Base-by-base conservation (phyloP, 1,284 basidiomycete genomes). In the Ceratobasidium sp. region DNA sequence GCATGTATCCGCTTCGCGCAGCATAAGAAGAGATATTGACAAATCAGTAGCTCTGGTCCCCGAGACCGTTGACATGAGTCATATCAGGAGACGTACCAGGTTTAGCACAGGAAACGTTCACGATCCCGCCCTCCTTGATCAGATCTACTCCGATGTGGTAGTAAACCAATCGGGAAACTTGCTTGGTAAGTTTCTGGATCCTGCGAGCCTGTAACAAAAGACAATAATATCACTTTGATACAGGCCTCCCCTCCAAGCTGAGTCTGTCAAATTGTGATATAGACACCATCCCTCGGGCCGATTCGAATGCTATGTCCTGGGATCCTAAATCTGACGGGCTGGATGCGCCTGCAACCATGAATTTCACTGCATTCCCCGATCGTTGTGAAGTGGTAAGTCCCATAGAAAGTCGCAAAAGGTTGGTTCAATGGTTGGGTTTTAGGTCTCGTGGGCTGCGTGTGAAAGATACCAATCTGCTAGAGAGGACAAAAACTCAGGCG, bases 401-500 rank as follows among this genome's bases (percentile, higher is more conserved):
- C 20, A 27, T 27, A 43, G 43, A 25, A 47, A 43, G 47, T 31
- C 20, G 20, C 10, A 6, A 10, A 47, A 7, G 42, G 55, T 12
- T 57, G 25, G 12, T 3, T 13, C 25, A 10, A 6, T n/a, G 2
- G 25, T 12, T 50, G 25, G 7, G 12, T 3, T 31, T 25, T 22
- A 65, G 62, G 31, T 65, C 6, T 52, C 62, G 8, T 65, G 62
- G 62, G 49, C 47, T 42, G 62, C 62, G 2, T 65, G 62, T 15
- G 47, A 53, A 17, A 25, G 62, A 1, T 25, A 17, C 20, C 62
- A 65, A 42, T 4, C 31, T n/a, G 62, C 62, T 2, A 47, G 22
- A 3, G 62, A 65, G n/a, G 62, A 65, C n/a, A 22, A 27, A 25
- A 47, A 47, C 45, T 20, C 25, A 1, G 62, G 62, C 15, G 62